Conservation (phyloP, 108 stramenopile genomes). For the Discostella pseudostelligera region DNA sequence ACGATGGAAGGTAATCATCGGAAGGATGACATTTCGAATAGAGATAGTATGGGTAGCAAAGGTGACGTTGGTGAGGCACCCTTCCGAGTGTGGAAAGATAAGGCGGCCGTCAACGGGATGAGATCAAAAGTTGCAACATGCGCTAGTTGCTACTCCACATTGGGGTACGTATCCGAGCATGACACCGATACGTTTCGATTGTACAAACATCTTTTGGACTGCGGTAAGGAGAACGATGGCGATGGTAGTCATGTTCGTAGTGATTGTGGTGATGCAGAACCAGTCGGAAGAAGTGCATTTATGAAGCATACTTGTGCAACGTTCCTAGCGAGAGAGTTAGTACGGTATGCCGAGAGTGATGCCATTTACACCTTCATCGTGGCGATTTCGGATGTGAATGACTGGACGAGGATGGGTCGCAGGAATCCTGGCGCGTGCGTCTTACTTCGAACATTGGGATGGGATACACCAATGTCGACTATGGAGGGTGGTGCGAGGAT, state of each 20-base stretch:
- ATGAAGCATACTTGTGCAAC: conserved; percentile 47
- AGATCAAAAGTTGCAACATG: conserved; percentile 25
- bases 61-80: neutral
- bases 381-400: conserved; percentile 14
- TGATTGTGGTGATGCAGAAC: neutral
- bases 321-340: conserved; percentile 77
- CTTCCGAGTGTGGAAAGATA: conserved; percentile 43
- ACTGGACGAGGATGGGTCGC: conserved; percentile 7
- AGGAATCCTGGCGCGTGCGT: conserved; percentile 37
- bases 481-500: neutral
- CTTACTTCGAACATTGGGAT: conserved; percentile 65
- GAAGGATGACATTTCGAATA: neutral
- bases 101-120: conserved; percentile 9
- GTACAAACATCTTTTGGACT: conserved; percentile 71
- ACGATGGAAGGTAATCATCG: neutral
- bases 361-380: conserved; percentile 80
- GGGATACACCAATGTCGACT: conserved; percentile 65
- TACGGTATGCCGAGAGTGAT: conserved; percentile 79
- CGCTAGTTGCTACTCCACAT: conserved; percentile 53
- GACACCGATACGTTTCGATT: conserved; percentile 60
- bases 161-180: conserved; percentile 69
- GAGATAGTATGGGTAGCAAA: neutral
- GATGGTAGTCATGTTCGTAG: neutral
- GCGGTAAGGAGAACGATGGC: conserved; percentile 1
- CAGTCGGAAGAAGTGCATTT: neutral